Base-by-base conservation (phyloP, 208 protist species). In the Crithidia acanthocephali region DNA sequence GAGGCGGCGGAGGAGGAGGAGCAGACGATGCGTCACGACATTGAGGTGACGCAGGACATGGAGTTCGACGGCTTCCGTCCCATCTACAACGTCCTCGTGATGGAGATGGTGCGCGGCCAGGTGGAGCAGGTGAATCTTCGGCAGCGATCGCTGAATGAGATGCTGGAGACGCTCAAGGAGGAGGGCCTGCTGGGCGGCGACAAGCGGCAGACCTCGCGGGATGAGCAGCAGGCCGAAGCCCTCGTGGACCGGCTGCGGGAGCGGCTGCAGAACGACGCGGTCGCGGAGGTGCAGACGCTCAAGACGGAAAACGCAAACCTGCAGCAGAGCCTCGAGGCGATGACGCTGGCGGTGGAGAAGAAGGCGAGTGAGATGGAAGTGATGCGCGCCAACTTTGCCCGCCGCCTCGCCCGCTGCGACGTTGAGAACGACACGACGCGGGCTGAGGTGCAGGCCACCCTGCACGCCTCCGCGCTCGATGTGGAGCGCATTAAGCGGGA, bases 401-500 rank as follows among this genome's bases (percentile, higher is more conserved):
- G 86, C 18, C 81, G 79, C 62, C 47, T 91, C 25, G 78, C 80
- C 13, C 79, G 86, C 25, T 67, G 74, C 52, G 87, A 91, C 58
- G 83, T 85, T 45, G 86, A 93, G n/a, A 88, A 79, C 47, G 87
- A 95, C 16, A 76, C 72, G 32, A 57, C 90, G 28, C 75, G 81
- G 18, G 74, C 82, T 2, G 79, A 91, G 64, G 88, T 92, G 58
- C 79, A 88, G 68, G 74, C 76, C 10, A 78, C 60, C 8, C 42
- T 95, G 27, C 77, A 85, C 52, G 71, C 65, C 20, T 79, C 71
- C 22, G 61, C 67, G 13, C 60, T 94, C 0, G 81, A 95, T 74
- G 83, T 95, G 15, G 81, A 90, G 48, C 66, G 75, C 28, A 93
- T 95, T 74, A 93, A 92, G 69, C 81, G 85, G 32, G 88, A 94